These are phyloP conservation scores for Hypoxylon sp. DNA, from an alignment of 2,329 filamentous ascomycete species.

Conservation along the genomic window DNA sequence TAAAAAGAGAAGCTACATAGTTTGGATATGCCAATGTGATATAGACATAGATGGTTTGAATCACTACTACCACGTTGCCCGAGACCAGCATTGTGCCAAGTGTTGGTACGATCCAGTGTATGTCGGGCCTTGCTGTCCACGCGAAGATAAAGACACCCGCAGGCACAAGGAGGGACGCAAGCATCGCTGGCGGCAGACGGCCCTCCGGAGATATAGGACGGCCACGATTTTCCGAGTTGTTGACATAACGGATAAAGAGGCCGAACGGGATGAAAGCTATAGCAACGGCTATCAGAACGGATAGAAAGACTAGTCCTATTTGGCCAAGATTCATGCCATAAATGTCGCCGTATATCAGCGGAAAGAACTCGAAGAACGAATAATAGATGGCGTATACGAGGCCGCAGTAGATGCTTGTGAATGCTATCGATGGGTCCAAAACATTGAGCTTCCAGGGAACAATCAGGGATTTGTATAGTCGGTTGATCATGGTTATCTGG, in stretches of 20 bases:
- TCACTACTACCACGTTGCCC: constrained; percentile 60
- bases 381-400: constrained; percentile 71
- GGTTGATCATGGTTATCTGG: constrained; percentile 54
- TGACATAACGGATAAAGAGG: constrained; percentile 60
- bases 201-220: constrained; percentile 61
- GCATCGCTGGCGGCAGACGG: constrained; percentile 64
- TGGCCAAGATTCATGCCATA: constrained; percentile 68
- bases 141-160: constrained; percentile 69
- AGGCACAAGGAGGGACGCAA: constrained; percentile 61
- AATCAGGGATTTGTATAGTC: constrained; percentile 69
- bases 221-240: constrained; percentile 58
- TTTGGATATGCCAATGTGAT: constrained; percentile 63
- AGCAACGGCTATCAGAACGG: constrained; percentile 62
- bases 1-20: constrained; percentile 67
- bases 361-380: constrained; percentile 73
- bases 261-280: constrained; percentile 60
- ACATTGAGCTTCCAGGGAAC: constrained; percentile 68
- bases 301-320: constrained; percentile 68
- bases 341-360: constrained; percentile 66
- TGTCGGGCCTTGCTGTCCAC: constrained; percentile 61
- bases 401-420: constrained; percentile 68
- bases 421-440: constrained; percentile 69
- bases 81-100: constrained; percentile 66
- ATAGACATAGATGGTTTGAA: constrained; percentile 69
- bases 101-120: constrained; percentile 64